Evolutionary conservation across 148 eudicot genomes (phyloP).

Genomic region (Rhododendron molle): DNA sequence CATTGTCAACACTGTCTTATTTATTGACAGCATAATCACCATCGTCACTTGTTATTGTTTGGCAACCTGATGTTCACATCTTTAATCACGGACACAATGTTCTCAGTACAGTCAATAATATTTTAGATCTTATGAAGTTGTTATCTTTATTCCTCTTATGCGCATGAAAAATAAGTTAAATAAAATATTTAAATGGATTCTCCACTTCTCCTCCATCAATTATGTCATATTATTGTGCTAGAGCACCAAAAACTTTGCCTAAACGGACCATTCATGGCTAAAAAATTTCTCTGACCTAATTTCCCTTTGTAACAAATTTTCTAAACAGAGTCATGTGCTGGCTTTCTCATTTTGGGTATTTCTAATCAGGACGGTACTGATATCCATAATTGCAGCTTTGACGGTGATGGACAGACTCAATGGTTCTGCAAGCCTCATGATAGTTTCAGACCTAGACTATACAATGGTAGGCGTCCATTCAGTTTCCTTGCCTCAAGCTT

Average conservation of each 20-base stretch:
- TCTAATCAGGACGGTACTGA: background rate
- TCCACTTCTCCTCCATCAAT: background rate
- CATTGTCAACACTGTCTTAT: background rate
- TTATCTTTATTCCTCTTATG: background rate
- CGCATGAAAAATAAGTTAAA: background rate
- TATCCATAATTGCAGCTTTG: slow-evolving; percentile 13
- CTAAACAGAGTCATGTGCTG: background rate
- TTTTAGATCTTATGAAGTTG: background rate
- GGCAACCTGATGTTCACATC: background rate
- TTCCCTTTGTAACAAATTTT: background rate
- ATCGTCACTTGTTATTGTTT: background rate
- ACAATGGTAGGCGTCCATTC: background rate
- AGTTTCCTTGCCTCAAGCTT: background rate
- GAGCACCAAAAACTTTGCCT: background rate
- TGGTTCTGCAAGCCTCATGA: background rate
- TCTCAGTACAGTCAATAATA: background rate
- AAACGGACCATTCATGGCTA: background rate
- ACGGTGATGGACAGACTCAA: background rate
- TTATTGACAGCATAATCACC: background rate
- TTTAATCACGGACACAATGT: background rate
- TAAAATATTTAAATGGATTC: background rate
- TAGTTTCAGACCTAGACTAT: background rate
- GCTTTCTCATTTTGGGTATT: background rate
- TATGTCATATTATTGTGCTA: background rate
- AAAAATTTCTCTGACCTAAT: background rate